Percentiles rank a stretch among this genome's conserved stretches.
Conservation (phyloP, 139 green algal species). For the Edaphochlamys debaryana region DNA sequence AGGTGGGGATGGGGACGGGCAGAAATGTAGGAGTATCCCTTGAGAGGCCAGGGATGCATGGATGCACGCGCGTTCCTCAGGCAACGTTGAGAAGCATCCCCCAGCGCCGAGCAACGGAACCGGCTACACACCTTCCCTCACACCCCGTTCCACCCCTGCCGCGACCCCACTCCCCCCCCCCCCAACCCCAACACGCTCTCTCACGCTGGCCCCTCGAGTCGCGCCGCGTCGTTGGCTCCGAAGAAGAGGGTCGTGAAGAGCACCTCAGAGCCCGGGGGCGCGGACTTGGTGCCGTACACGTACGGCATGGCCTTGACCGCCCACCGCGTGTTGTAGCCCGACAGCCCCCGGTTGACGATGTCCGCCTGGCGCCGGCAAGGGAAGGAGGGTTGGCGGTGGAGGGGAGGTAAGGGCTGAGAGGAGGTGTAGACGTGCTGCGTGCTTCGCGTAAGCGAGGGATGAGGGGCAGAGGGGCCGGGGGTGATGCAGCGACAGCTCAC, state of each 20-base stretch:
- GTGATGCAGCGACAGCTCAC: no score
- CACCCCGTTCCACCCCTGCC: no score
- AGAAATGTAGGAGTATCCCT: not conserved
- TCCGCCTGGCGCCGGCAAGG: slow-evolving; percentile 57
- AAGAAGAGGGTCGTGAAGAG: slow-evolving; percentile 76
- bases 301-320: slow-evolving; percentile 66
- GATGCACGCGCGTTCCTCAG: no score
- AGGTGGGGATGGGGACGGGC: no score
- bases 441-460: no score
- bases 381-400: not conserved
- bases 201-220: slow-evolving; percentile 63
- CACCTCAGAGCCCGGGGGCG: not conserved
- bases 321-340: slow-evolving; percentile 93
- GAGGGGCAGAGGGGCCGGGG: no score
- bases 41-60: not conserved
- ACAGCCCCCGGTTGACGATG: slow-evolving; percentile 85
- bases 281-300: slow-evolving; percentile 39
- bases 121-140: no score
- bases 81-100: no score
- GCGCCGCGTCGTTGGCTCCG: slow-evolving; percentile 92
- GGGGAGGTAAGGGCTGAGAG: not conserved
- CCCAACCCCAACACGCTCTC: no score
- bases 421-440: no score
- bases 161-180: no score
- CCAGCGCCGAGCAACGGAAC: no score